Base-by-base conservation (phyloP, 106 monocot species). In the Posidonia australis region DNA sequence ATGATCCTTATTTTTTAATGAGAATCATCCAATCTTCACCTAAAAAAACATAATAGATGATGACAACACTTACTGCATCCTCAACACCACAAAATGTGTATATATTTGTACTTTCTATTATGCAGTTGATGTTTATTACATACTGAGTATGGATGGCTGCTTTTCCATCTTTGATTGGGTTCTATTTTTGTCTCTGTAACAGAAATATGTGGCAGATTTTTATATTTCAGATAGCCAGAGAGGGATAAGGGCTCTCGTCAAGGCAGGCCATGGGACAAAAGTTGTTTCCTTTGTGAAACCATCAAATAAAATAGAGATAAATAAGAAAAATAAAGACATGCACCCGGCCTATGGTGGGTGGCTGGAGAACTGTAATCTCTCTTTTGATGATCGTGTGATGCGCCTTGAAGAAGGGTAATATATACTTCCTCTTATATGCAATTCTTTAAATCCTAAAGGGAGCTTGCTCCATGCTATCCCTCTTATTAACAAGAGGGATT, bases 171-270 rank as follows among this genome's bases (percentile, higher is more conserved):
- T 7, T 7, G 36, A 36, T 47, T 66, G 60, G 31, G 2, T n/a
- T 30, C 59, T 6, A 22, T 53, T 56, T 60, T 75, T 51, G 14
- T 19, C 63, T 55, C 43, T 66, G 22, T 23, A 19, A 58, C 84
- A 92, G 91, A 84, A 46, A 57, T 62, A 68, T 72, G 81, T 76
- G 60, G 79, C 83, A 72, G 87, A 92, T 77, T 92, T 92, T 65
- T 92, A 86, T 62, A 82, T 92, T 69, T 86, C 91, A 30, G 87
- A 86, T 55, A 67, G 54, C 54, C 72, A 70, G 46, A 59, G 81
- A 10, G 87, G 91, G 21, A 77, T 68, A 79, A 82, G 91, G 59
- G 81, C 84, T 69, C 76, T 81, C 16, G 91, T 92, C 32, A 81
- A 87, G 67, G 87, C 83, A 42, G 91, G 91, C 57, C 77, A 84